Evolutionary conservation across 2,329 filamentous ascomycete genomes (phyloP).

Genomic region (Cytospora piceicola): DNA sequence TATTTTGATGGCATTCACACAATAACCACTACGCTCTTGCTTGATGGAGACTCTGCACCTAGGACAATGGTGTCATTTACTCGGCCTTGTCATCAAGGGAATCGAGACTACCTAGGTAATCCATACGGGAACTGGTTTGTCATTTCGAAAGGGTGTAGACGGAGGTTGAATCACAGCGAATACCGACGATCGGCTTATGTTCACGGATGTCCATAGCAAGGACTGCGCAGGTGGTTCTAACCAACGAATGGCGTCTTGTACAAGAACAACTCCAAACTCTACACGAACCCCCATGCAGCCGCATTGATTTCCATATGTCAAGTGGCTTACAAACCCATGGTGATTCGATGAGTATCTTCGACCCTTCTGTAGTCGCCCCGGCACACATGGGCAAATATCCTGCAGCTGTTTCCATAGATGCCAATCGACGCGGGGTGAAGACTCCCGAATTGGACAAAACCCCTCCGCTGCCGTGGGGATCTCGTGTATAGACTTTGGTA

Average conservation of each 20-base stretch:
- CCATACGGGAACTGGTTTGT: no score
- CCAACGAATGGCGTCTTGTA: no score
- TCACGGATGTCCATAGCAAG: no score
- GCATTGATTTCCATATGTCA: background rate
- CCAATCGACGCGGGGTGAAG: background rate
- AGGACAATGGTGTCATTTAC: background rate
- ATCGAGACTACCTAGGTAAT: no score
- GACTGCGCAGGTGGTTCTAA: no score
- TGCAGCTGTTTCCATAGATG: background rate
- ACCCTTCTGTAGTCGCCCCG: background rate
- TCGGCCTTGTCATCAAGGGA: background rate
- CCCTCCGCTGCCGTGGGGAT: background rate
- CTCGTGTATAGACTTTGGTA: background rate
- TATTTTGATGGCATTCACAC: background rate
- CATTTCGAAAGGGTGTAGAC: slow-evolving; percentile 1
- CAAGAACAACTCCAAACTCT: no score
- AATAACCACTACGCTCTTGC: background rate
- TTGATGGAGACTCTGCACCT: no score
- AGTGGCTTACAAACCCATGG: background rate
- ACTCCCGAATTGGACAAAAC: background rate
- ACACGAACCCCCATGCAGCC: no score
- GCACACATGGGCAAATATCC: background rate
- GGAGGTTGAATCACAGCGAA: slow-evolving; percentile 16
- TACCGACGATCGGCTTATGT: background rate
- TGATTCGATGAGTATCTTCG: background rate